Conservation (phyloP, 257 asterid species). For the Fraxinus cuspidata region DNA sequence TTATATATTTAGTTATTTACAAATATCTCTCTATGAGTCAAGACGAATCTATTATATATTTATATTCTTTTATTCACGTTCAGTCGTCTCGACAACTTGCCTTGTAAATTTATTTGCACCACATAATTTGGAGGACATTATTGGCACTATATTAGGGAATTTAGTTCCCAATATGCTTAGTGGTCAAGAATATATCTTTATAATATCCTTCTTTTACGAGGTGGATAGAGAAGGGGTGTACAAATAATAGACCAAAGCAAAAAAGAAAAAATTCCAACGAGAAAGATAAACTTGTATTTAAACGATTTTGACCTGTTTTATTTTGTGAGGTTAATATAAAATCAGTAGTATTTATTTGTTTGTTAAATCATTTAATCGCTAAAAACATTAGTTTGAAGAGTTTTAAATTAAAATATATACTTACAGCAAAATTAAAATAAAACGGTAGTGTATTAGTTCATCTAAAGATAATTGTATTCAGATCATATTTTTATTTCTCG, state of each 20-base stretch:
- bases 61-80: too few relatives aligned
- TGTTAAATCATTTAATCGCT: too few relatives aligned
- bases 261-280: conserved; percentile 4
- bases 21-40: too few relatives aligned
- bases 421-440: too few relatives aligned
- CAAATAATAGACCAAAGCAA: not conserved
- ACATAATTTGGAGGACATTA: not conserved
- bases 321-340: not conserved
- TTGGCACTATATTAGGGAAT: not conserved
- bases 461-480: too few relatives aligned
- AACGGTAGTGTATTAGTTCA: too few relatives aligned
- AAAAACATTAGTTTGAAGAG: too few relatives aligned
- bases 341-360: not conserved
- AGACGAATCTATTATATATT: too few relatives aligned
- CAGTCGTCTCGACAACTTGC: too few relatives aligned
- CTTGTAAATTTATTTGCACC: conserved; percentile 3
- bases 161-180: conserved; percentile 23
- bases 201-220: not conserved
- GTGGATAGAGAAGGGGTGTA: not conserved
- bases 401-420: too few relatives aligned
- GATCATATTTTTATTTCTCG: too few relatives aligned
- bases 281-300: not conserved
- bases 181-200: conserved; percentile 13
- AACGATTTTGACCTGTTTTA: not conserved
- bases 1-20: too few relatives aligned